phyloP scores from a whole-genome alignment of 108 stramenopile species.

The Skeletonema grethae region DNA sequence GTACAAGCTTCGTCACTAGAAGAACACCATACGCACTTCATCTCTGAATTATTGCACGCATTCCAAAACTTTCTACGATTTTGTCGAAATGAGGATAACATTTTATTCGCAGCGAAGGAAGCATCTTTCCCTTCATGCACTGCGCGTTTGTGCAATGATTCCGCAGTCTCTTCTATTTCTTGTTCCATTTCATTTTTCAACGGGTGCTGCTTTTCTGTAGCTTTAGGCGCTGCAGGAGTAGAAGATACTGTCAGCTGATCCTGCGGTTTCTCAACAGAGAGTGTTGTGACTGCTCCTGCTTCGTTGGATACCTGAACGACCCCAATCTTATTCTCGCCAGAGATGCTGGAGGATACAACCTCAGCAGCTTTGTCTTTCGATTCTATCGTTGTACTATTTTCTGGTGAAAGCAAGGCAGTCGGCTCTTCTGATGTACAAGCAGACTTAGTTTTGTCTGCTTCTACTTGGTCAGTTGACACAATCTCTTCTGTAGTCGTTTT shows the following conservation, averaged over 20 bases:
- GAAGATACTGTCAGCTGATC: neutral
- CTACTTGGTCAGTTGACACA: neutral
- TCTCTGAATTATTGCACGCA: neutral
- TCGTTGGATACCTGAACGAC: neutral
- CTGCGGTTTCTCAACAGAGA: neutral
- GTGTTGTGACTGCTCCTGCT: neutral
- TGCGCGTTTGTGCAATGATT: constrained; percentile 10
- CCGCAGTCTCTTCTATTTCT: neutral
- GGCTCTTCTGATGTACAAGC: neutral
- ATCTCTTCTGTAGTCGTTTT: neutral
- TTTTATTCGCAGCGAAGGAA: constrained; percentile 26
- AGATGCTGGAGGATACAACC: neutral
- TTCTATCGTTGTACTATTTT: neutral
- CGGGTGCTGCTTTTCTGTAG: neutral
- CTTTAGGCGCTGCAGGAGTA: neutral
- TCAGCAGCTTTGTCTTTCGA: neutral
- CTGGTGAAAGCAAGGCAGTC: neutral
- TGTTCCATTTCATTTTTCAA: neutral
- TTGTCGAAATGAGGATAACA: constrained; percentile 23
- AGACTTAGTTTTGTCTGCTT: too few species aligned
- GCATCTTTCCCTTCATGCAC: constrained; percentile 23
- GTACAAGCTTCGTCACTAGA: neutral
- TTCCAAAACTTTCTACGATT: constrained; percentile 33
- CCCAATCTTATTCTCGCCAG: neutral
- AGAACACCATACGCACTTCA: constrained; percentile 37